Conservation (phyloP, 352 stramenopile genomes). For the Globisporangium spinosum region DNA sequence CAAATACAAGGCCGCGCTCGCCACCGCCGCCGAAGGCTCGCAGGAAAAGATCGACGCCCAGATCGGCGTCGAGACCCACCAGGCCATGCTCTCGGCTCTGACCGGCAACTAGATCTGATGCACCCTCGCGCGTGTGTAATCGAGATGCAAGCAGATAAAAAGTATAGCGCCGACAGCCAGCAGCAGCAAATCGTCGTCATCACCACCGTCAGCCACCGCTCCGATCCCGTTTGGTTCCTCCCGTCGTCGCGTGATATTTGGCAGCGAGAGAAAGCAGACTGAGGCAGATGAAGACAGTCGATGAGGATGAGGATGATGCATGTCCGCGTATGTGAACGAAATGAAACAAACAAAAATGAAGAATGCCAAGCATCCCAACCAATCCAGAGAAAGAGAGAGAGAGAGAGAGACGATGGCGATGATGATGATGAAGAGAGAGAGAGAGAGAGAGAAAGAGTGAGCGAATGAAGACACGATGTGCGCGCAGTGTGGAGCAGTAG, state of each 20-base stretch:
- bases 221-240: background rate
- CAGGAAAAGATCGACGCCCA: constrained; percentile 92
- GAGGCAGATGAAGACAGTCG: background rate
- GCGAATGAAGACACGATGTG: no score
- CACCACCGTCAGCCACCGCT: background rate
- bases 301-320: background rate
- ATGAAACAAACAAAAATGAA: constrained; percentile 9
- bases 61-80: constrained; percentile 95
- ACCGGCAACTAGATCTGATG: constrained; percentile 46
- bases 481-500: background rate
- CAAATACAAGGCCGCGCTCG: constrained; percentile 88
- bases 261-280: constrained; percentile 1
- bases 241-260: constrained; percentile 11
- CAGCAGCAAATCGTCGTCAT: background rate
- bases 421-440: background rate
- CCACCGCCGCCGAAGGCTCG: constrained; percentile 78
- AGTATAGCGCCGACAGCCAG: constrained; percentile 7
- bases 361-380: background rate
- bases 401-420: background rate
- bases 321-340: constrained; percentile 13
- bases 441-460: background rate
- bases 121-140: background rate
- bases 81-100: constrained; percentile 89
- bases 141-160: constrained; percentile 1
- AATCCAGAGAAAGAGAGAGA: background rate